These are phyloP conservation scores for Tetrapisispora taiwanensis DNA, from an alignment of 805 yeast genomes.

Conservation along the genomic window DNA sequence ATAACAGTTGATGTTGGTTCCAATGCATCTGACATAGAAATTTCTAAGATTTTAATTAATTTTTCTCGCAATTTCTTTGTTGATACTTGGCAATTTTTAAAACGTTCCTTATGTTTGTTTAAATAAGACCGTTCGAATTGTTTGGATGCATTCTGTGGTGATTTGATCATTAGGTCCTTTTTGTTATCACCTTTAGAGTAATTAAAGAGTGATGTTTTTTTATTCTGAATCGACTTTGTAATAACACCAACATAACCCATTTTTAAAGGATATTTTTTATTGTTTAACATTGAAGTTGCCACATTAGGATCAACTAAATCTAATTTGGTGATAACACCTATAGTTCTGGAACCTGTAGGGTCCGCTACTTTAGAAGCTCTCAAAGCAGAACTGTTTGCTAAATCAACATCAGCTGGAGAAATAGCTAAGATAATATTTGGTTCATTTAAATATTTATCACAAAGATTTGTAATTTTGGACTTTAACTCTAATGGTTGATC, in stretches of 20 bases:
- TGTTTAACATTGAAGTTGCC: conserved; percentile 60
- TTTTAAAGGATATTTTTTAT: conserved; percentile 76
- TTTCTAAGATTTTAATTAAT: conserved; percentile 77
- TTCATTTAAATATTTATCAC: conserved; percentile 75
- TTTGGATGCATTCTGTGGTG: conserved; percentile 34
- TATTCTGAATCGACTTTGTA: conserved; percentile 47
- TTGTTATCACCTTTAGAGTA: conserved; percentile 45
- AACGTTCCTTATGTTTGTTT: conserved; percentile 48
- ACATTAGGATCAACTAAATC: conserved; percentile 74
- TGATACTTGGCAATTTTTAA: conserved; percentile 60
- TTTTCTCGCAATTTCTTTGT: conserved; percentile 67
- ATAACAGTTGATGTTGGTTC: conserved; percentile 81
- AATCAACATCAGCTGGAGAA: conserved; percentile 94
- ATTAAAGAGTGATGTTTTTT: conserved; percentile 24
- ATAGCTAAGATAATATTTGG: conserved; percentile 95
- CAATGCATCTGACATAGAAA: conserved; percentile 80
- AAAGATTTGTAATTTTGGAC: conserved; percentile 63
- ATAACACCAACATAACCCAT: conserved; percentile 99
- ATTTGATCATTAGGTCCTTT: conserved; percentile 28
- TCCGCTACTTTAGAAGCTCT: conserved; percentile 84
- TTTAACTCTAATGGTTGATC: conserved; percentile 88
- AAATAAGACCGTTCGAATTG: conserved; percentile 61
- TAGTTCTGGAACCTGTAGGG: conserved; percentile 90
- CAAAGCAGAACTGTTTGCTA: conserved; percentile 91
- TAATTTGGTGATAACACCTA: conserved; percentile 90